A percentile compares a stretch with the other conserved stretches of the same genome.
Evolutionary conservation across 371 early-diverging fungal species (phyloP).

Genomic region (Apophysomyces sp.): DNA sequence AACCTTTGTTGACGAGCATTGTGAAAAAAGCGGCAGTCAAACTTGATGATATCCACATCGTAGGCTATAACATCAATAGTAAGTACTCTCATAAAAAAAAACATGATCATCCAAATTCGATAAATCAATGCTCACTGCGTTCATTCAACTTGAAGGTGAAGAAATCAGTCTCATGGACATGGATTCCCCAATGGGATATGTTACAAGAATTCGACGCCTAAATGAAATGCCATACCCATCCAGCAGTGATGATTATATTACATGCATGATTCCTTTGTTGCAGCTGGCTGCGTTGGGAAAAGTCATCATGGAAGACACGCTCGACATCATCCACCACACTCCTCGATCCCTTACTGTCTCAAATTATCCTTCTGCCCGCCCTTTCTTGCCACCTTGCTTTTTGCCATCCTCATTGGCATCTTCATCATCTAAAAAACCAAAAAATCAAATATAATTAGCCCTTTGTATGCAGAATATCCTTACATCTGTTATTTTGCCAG

Average conservation of each 20-base stretch:
- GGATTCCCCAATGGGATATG: slow-evolving; percentile 6
- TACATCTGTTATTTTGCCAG: neutral
- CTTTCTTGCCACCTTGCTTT: slow-evolving; percentile 7
- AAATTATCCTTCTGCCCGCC: slow-evolving; percentile 3
- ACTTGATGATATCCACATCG: slow-evolving; percentile 1
- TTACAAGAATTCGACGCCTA: slow-evolving; percentile 6
- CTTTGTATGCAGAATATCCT: slow-evolving; percentile 1
- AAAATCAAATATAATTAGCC: slow-evolving; percentile 7
- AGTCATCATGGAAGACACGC: slow-evolving; percentile 3
- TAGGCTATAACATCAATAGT: slow-evolving; percentile 7
- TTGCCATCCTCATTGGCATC: slow-evolving; percentile 3
- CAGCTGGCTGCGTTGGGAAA: neutral
- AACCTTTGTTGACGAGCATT: neutral
- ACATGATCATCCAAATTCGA: neutral
- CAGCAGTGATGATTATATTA: slow-evolving; percentile 1
- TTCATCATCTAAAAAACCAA: neutral
- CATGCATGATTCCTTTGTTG: slow-evolving; percentile 1
- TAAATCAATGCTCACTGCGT: neutral
- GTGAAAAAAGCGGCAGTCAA: slow-evolving; percentile 2
- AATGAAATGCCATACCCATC: slow-evolving; percentile 5
- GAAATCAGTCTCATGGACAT: slow-evolving; percentile 5
- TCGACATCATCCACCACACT: slow-evolving; percentile 2
- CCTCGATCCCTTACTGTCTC: slow-evolving; percentile 6
- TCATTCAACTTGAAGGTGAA: neutral
- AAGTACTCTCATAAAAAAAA: neutral